Base-by-base conservation (phyloP, 352 stramenopile genomes). In the Phytophthora melonis region DNA sequence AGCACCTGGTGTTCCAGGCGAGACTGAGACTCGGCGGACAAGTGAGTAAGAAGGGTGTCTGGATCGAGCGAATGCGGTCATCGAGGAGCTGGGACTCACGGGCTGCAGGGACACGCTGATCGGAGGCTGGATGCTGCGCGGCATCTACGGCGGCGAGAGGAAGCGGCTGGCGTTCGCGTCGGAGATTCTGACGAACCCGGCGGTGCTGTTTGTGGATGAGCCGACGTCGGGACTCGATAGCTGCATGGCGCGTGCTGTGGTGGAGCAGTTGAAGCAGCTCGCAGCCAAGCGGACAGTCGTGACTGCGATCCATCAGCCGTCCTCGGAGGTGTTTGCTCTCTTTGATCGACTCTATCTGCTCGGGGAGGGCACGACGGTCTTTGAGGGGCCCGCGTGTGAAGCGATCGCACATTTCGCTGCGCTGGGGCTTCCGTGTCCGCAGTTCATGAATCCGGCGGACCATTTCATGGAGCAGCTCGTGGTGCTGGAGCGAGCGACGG, bases 1-100 rank as follows among this genome's bases (percentile, higher is more conserved):
- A 97, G 77, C 90, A 96, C 66, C 67, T 97, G 23, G 80, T 77
- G 30, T 97, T 97, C 74, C 82, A 92, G 11, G 91, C 91, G n/a
- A 77, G 83, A 49, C 70, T 98, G 11, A 67, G 89, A 52, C 74
- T 97, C 21, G 87, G 89, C 16, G 36, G 68, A 47, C 61, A 75
- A 14, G 47, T 69, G 16, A 72, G 47, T 14, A 73, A 70, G 58
- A 36, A 68, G 21, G 58, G 16, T 77, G 74, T 25, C 21, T 66
- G 18, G 36, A 63, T 32, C 63, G 77, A 34, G 83, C 80, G 13
- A 71, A 87, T 58, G 70, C 68, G 0, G 80, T 92, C 16, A 70
- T 93, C 2, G 67, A 81, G 21, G 80, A 91, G 45, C 74, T 93
- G 1, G 78, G 77, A 1, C 58, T 93, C 16, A 55, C 70, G 3